phyloP scores from a whole-genome alignment of 164 flowering plant species.

The Malania oleifera region DNA sequence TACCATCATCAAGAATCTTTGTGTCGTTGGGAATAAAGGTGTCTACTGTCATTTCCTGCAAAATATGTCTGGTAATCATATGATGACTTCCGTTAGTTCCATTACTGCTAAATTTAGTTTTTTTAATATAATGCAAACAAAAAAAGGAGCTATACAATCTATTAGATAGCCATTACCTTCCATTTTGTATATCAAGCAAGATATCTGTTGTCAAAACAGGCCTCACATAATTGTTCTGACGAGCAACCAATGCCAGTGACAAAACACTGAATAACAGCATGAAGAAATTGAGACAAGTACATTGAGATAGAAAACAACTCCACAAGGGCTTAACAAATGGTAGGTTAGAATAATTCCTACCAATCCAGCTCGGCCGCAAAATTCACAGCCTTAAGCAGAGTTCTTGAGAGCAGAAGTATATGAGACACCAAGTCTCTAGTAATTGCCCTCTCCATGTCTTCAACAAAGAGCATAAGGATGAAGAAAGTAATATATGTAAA shows the following conservation, averaged over 20 bases:
- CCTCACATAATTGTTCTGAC: constrained; percentile 85
- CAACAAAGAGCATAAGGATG: constrained; percentile 5
- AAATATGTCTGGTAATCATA: constrained; percentile 61
- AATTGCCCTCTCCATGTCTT: constrained; percentile 97
- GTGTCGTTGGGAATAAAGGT: constrained; percentile 97
- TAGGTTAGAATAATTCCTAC: constrained; percentile 24
- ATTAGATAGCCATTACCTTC: constrained; percentile 46
- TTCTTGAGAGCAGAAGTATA: constrained; percentile 49
- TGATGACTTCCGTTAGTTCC: constrained; percentile 3
- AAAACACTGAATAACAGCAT: constrained; percentile 40
- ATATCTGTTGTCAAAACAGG: constrained; percentile 68
- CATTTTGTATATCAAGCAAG: constrained; percentile 68
- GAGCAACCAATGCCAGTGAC: constrained; percentile 83
- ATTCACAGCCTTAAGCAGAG: constrained; percentile 64
- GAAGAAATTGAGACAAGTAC: constrained; percentile 2
- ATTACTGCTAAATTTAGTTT: too few species aligned
- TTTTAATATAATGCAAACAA: neutral
- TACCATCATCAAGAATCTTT: constrained; percentile 62
- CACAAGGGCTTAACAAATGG: neutral
- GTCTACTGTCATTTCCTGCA: constrained; percentile 98
- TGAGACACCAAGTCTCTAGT: constrained; percentile 78
- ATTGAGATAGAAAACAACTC: neutral
- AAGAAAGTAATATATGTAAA: neutral
- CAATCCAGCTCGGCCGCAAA: constrained; percentile 96
- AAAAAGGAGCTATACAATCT: neutral